These are phyloP conservation scores for Escallonia herrerae DNA, from an alignment of 129 eudicot species.

Conservation along the genomic window DNA sequence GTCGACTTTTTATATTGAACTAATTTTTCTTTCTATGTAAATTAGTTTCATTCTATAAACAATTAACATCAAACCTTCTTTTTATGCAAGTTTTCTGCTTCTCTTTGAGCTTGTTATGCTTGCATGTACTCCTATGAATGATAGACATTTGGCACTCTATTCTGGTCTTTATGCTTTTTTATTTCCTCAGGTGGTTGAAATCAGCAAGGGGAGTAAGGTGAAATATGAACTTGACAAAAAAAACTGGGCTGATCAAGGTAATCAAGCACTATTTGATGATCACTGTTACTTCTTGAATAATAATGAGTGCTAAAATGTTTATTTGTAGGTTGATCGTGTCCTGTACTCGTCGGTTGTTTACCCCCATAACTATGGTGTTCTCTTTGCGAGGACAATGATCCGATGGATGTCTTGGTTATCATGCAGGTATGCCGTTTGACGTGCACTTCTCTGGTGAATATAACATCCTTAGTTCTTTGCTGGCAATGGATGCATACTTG, in stretches of 20 bases:
- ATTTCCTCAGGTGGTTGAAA: constrained; percentile 44
- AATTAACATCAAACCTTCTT: neutral
- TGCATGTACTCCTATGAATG: neutral
- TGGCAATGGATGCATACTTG: too few species aligned
- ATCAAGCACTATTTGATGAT: neutral
- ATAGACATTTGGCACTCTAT: neutral
- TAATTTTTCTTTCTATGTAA: too few species aligned
- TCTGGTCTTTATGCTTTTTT: neutral
- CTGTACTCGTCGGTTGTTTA: constrained; percentile 62
- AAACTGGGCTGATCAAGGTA: constrained; percentile 53
- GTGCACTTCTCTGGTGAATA: too few species aligned
- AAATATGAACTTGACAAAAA: constrained; percentile 87
- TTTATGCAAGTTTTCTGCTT: too few species aligned
- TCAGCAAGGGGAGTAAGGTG: constrained; percentile 46
- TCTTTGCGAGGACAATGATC: constrained; percentile 73
- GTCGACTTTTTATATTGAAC: too few species aligned
- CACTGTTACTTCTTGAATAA: constrained; percentile 10
- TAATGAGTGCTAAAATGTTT: neutral
- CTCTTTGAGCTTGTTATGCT: neutral
- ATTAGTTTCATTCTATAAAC: neutral
- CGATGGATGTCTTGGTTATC: constrained; percentile 47
- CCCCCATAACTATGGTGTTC: constrained; percentile 88
- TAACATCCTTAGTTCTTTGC: neutral
- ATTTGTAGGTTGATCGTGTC: constrained; percentile 44
- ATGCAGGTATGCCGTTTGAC: constrained; percentile 33